Conservation (phyloP, 2,329 filamentous ascomycete genomes). For the Talaromyces sp. region DNA sequence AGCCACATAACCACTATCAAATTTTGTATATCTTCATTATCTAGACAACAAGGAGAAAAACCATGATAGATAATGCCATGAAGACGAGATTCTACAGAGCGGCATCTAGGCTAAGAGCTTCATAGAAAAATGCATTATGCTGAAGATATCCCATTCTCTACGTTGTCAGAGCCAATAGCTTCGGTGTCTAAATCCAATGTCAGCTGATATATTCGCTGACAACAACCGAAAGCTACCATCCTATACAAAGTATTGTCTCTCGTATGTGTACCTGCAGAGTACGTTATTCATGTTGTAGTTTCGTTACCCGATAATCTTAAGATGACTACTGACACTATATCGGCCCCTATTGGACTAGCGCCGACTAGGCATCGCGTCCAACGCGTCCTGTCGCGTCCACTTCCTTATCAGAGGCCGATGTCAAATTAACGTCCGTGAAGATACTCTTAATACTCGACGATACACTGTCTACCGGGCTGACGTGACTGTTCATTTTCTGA, state of each 20-base stretch:
- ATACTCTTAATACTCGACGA: neutral
- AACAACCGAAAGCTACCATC: neutral
- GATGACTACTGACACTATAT: neutral
- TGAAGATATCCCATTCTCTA: neutral
- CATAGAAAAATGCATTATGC: neutral
- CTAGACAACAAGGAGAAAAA: neutral
- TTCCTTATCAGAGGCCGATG: neutral
- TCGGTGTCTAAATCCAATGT: neutral
- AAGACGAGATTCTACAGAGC: too few species aligned
- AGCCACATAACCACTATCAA: neutral
- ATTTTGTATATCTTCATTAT: neutral
- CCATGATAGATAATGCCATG: neutral
- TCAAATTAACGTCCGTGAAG: neutral
- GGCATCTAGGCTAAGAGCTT: neutral
- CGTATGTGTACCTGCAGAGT: neutral
- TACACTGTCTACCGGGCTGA: neutral
- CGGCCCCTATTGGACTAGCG: slow-evolving; percentile 11
- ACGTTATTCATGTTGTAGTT: too few species aligned
- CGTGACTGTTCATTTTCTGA: neutral
- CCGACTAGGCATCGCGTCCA: slow-evolving; percentile 2
- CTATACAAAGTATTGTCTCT: neutral
- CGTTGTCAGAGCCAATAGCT: neutral
- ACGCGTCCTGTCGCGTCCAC: slow-evolving; percentile 15
- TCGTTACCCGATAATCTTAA: neutral
- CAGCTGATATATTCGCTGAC: neutral